Evolutionary conservation across 2,329 filamentous ascomycete species (phyloP).

Genomic region (Fusarium coicis): DNA sequence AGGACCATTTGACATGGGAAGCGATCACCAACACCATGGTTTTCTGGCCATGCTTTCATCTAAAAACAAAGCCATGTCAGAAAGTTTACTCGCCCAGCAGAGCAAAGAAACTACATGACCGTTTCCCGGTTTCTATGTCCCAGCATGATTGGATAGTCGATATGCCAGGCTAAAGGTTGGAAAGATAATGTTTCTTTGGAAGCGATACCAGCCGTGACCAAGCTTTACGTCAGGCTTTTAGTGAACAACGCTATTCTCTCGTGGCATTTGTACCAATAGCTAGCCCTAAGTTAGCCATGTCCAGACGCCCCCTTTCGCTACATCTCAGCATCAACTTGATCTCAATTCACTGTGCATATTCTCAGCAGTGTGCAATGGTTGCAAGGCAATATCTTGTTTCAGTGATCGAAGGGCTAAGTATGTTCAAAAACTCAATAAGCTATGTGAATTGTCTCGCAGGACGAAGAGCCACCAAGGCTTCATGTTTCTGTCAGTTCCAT

Average conservation of each 20-base stretch:
- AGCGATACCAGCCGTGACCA: not conserved
- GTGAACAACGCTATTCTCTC: not conserved
- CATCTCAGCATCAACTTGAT: not conserved
- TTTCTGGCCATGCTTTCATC: not conserved
- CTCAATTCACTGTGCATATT: not conserved
- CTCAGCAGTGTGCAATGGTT: not conserved
- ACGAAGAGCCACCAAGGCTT: not conserved
- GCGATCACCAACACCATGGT: not conserved
- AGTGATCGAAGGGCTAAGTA: not conserved
- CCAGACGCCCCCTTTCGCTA: not conserved
- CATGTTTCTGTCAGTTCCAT: not conserved
- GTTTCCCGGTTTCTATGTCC: not conserved
- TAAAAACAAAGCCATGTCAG: not conserved
- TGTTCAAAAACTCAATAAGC: not conserved
- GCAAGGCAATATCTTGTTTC: not conserved
- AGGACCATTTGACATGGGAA: not conserved
- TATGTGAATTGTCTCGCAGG: not conserved
- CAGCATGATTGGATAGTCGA: not conserved
- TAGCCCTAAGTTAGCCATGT: not conserved
- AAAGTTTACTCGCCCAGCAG: not conserved
- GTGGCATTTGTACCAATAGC: not conserved
- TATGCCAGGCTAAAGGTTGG: not conserved
- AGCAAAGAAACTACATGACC: not conserved
- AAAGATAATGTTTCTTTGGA: not conserved
- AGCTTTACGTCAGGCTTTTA: not conserved